A percentile compares a stretch with the other conserved stretches of the same genome.
phyloP scores from a whole-genome alignment of 2,329 filamentous ascomycete species.

The Tolypocladium tundrense region DNA sequence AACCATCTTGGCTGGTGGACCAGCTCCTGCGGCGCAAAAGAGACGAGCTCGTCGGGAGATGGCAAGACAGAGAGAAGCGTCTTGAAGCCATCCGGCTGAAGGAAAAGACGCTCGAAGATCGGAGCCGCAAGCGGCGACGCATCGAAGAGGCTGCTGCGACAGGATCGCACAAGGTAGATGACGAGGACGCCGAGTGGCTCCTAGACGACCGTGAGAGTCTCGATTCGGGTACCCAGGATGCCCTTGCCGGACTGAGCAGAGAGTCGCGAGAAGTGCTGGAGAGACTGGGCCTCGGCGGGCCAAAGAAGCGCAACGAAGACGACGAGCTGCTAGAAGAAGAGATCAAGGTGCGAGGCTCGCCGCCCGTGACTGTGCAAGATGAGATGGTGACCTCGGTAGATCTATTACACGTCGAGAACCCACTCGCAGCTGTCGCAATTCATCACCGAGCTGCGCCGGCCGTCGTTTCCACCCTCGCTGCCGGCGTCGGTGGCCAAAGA shows the following conservation, averaged over 20 bases:
- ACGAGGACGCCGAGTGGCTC: conserved; percentile 61
- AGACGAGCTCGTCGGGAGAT: conserved; percentile 53
- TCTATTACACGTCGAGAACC: conserved; percentile 87
- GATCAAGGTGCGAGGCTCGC: conserved; percentile 45
- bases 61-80: conserved; percentile 64
- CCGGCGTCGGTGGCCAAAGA: conserved; percentile 28
- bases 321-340: conserved; percentile 47
- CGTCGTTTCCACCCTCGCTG: conserved; percentile 65
- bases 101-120: conserved; percentile 45
- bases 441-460: conserved; percentile 68
- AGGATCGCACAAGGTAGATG: conserved; percentile 16
- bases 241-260: conserved; percentile 52
- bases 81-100: conserved; percentile 55
- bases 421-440: conserved; percentile 90
- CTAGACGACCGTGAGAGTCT: conserved; percentile 58
- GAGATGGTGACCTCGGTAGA: conserved; percentile 33
- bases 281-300: conserved; percentile 42
- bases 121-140: conserved; percentile 35
- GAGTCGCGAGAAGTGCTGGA: conserved; percentile 68
- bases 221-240: conserved; percentile 21
- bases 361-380: conserved; percentile 1
- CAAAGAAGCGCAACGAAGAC: conserved; percentile 24
- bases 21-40: conserved; percentile 61
- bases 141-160: conserved; percentile 23
- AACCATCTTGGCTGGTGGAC: conserved; percentile 78